Evolutionary conservation across 2,329 filamentous ascomycete genomes (phyloP).

Genomic region (Leptosphaerulina australis): DNA sequence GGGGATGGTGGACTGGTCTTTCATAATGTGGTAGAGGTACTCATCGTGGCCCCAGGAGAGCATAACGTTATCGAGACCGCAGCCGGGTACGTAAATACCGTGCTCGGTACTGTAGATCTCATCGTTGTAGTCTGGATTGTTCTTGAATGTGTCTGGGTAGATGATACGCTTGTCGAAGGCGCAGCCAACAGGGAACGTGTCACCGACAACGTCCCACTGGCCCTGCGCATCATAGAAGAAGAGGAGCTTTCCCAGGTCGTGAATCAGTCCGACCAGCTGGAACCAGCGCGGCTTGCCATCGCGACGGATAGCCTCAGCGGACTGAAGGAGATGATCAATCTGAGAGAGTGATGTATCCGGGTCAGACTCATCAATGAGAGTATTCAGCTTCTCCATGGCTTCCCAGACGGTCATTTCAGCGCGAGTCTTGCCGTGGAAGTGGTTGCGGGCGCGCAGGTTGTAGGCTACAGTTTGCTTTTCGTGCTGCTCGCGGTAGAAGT

Average conservation of each 20-base stretch:
- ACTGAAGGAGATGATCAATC: constrained; percentile 88
- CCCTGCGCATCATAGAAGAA: constrained; percentile 83
- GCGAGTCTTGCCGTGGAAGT: constrained; percentile 69
- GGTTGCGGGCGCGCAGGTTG: constrained; percentile 79
- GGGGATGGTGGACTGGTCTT: constrained; percentile 79
- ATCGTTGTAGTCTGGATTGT: constrained; percentile 76
- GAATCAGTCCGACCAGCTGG: constrained; percentile 77
- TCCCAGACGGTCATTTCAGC: constrained; percentile 87
- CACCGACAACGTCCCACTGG: constrained; percentile 92
- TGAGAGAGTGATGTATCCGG: constrained; percentile 86
- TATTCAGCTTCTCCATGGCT: constrained; percentile 91
- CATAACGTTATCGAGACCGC: constrained; percentile 87
- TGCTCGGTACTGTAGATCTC: constrained; percentile 74
- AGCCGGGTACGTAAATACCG: constrained; percentile 80
- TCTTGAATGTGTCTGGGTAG: constrained; percentile 76
- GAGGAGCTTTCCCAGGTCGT: constrained; percentile 80
- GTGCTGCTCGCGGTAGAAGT: constrained; percentile 79
- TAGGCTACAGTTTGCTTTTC: constrained; percentile 78
- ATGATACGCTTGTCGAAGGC: constrained; percentile 78
- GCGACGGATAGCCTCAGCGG: constrained; percentile 84
- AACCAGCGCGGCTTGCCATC: constrained; percentile 85
- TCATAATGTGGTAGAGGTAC: constrained; percentile 85
- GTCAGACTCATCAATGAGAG: constrained; percentile 87
- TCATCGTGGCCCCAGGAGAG: constrained; percentile 90
- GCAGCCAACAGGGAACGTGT: constrained; percentile 81